Conservation (phyloP, 2,329 filamentous ascomycete species). For the Emericellopsis atlantica region DNA sequence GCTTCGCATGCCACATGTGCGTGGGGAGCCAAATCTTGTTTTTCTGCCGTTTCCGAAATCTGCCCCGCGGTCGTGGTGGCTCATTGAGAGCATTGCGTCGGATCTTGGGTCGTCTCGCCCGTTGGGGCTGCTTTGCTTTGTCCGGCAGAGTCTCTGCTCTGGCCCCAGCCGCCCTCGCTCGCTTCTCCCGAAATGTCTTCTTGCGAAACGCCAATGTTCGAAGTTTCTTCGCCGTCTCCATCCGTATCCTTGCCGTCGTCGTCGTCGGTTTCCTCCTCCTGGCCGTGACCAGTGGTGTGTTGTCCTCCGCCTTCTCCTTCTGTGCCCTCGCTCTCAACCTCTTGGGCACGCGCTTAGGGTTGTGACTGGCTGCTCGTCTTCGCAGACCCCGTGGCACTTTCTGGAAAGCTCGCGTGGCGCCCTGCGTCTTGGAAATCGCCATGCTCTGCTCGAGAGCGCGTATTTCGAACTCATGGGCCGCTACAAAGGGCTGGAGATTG, state of each 20-base stretch:
- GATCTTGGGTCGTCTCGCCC: constrained; percentile 34
- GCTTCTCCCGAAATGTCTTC: constrained; percentile 27
- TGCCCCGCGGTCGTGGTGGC: constrained; percentile 40
- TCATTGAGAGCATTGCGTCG: constrained; percentile 58
- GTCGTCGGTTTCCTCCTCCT: constrained; percentile 48
- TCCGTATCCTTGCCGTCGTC: constrained; percentile 48
- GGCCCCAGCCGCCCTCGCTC: constrained; percentile 11
- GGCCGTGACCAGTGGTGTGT: constrained; percentile 67
- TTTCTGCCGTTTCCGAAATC: constrained; percentile 74
- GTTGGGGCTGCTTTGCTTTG: constrained; percentile 3
- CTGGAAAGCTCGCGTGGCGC: constrained; percentile 71
- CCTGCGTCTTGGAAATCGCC: constrained; percentile 51
- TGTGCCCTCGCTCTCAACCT: constrained; percentile 58
- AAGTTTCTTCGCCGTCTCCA: constrained; percentile 64
- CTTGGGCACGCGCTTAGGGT: constrained; percentile 79
- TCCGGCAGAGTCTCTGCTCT: constrained; percentile 4
- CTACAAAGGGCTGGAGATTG: constrained; percentile 73
- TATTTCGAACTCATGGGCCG: constrained; percentile 82
- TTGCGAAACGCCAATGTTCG: constrained; percentile 48
- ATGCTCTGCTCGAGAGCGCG: constrained; percentile 74
- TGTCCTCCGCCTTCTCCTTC: constrained; percentile 74
- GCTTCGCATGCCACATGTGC: constrained; percentile 86
- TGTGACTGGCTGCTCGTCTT: constrained; percentile 85
- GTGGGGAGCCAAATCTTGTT: constrained; percentile 93
- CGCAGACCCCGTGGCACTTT: constrained; percentile 75